Evolutionary conservation across 805 yeast genomes (phyloP).

Genomic region (Cyberlindnera petersonii): DNA sequence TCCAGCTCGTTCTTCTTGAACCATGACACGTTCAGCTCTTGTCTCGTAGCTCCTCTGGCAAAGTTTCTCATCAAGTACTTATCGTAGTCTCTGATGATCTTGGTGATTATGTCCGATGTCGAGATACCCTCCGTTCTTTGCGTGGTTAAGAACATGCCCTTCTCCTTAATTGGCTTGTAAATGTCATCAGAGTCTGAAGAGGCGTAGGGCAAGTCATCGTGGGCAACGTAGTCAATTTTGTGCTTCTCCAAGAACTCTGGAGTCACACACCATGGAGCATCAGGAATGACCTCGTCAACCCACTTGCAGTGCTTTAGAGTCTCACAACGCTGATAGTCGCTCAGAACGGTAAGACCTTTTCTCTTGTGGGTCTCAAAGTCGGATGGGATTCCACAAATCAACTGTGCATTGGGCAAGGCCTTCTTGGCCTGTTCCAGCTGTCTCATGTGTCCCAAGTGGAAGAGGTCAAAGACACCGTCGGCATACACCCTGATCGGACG

Average conservation of each 20-base stretch:
- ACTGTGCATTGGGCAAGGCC: constrained; percentile 74
- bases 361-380: constrained; percentile 87
- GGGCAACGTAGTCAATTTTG: constrained; percentile 93
- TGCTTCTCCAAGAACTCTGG: constrained; percentile 76
- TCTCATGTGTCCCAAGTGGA: constrained; percentile 96
- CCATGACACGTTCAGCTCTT: constrained; percentile 96
- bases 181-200: constrained; percentile 88
- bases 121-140: constrained; percentile 97
- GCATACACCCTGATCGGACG: constrained; percentile 94
- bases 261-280: constrained; percentile 95
- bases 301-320: constrained; percentile 91
- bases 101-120: constrained; percentile 93
- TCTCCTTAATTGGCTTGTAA: constrained; percentile 85
- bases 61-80: constrained; percentile 95
- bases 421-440: constrained; percentile 96
- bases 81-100: constrained; percentile 92
- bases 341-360: constrained; percentile 89
- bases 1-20: constrained; percentile 94
- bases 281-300: constrained; percentile 95
- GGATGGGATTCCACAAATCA: constrained; percentile 89
- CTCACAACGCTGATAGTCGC: constrained; percentile 85
- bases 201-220: constrained; percentile 94
- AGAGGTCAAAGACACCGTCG: constrained; percentile 95
- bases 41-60: constrained; percentile 95
- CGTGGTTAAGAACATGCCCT: constrained; percentile 88